Evolutionary conservation across 805 yeast genomes (phyloP).

Genomic region (Clavispora vitiphila): DNA sequence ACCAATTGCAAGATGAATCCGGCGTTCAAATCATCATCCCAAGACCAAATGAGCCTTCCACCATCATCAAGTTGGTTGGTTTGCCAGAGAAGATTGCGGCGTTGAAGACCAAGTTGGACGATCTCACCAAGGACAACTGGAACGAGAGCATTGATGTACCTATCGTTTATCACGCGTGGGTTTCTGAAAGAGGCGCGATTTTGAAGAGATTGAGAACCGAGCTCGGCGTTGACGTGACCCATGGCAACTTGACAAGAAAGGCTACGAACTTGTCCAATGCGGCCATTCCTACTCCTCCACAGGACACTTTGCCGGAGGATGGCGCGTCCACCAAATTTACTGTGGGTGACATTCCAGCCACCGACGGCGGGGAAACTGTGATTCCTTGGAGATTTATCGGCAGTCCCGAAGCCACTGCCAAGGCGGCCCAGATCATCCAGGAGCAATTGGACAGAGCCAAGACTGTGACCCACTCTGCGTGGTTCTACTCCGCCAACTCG

Average conservation of each 20-base stretch:
- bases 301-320: conserved; percentile 38
- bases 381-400: conserved; percentile 72
- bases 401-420: conserved; percentile 41
- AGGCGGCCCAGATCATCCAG: conserved; percentile 49
- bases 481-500: conserved; percentile 53
- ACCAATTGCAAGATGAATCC: conserved; percentile 64
- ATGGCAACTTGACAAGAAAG: conserved; percentile 45
- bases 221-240: conserved; percentile 53
- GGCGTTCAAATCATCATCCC: conserved; percentile 66
- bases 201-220: conserved; percentile 50
- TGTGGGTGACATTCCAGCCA: conserved; percentile 18
- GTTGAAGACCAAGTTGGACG: conserved; percentile 57
- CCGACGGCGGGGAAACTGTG: conserved; percentile 19
- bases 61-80: conserved; percentile 56
- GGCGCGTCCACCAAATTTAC: conserved; percentile 42
- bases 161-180: conserved; percentile 49
- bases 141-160: conserved; percentile 55
- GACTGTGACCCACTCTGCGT: conserved; percentile 48
- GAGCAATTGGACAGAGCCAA: conserved; percentile 44
- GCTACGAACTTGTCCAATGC: conserved; percentile 48
- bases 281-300: conserved; percentile 43
- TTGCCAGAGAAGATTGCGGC: conserved; percentile 58
- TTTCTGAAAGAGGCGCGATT: conserved; percentile 64
- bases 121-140: conserved; percentile 58
- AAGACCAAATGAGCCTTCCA: conserved; percentile 45